Evolutionary conservation across 2,329 filamentous ascomycete species (phyloP), one percentile per base, ranked within the genome.

Genomic region (Pochonia chlamydosporia): DNA sequence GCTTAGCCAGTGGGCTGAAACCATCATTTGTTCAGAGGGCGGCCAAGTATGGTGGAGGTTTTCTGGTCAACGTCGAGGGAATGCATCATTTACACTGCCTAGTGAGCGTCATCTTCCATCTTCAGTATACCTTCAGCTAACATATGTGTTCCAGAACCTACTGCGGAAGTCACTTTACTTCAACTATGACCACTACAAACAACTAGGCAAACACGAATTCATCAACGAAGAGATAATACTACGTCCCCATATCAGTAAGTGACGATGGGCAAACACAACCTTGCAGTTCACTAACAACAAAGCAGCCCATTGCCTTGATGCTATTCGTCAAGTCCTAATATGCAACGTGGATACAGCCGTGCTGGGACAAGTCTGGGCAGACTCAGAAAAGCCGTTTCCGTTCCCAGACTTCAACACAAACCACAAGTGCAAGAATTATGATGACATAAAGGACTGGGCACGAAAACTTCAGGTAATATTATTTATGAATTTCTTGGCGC

Each of bases 371-470:
- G 71, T 84, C 5, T 84, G 80, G 80, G 73, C 72, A 28, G 66
- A 78, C 21, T 59, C 62, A 3, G 55, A 67, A 1, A 60, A 67
- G 8, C 70, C 73, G 0, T 62, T 66, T 37, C 69, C 78, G 1
- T 82, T 80, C 52, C 77, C 80, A 2, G 79, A 84, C 58, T 84
- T 84, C 62, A 79, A 81, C 54, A 82, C 79, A 0, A 66, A 68
- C 47, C 81, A 84, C 57, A 67, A 66, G 41, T 84, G 81, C 59
- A 73, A 76, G 28, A 78, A 81, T 56, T 81, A 75, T 44, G 75
- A 80, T 2, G 70, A 65, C 1, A 62, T 82, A 4, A 61, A 72
- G 24, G 52, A 63, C 14, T 84, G 78, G 78, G 79, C 79, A 2
- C 69, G 78, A 49, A 60, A 59, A 25, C 67, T 75, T 23, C 79